phyloP scores from a whole-genome alignment of 768 basidiomycete genomes.

The Xerocomellus intermedius region DNA sequence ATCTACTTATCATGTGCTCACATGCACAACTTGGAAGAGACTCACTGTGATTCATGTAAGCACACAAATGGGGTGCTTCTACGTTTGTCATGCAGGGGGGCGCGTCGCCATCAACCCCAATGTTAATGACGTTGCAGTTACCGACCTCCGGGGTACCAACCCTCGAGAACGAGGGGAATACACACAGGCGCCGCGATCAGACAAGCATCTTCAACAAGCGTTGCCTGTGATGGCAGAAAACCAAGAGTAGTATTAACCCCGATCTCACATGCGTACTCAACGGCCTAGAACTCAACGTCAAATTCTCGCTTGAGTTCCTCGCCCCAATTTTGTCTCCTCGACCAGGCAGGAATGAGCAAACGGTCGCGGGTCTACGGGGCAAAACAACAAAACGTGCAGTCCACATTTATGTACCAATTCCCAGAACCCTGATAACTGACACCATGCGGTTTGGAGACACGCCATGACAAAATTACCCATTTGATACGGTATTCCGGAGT shows the following conservation, averaged over 20 bases:
- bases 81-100: constrained; percentile 11
- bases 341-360: constrained; percentile 22
- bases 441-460: constrained; percentile 26
- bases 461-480: constrained; percentile 17
- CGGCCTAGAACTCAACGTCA: constrained; percentile 30
- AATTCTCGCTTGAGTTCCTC: constrained; percentile 27
- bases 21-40: constrained; percentile 10
- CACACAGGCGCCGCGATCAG: constrained; percentile 6
- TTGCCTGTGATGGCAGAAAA: constrained; percentile 6
- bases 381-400: constrained; percentile 18
- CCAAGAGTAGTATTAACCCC: constrained; percentile 3
- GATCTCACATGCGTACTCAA: constrained; percentile 12
- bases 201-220: constrained; percentile 1
- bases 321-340: constrained; percentile 25
- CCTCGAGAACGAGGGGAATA: constrained; percentile 18
- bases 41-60: constrained; percentile 5
- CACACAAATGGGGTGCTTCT: constrained; percentile 17
- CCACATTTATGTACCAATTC: constrained; percentile 21
- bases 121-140: constrained; percentile 14
- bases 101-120: constrained; percentile 8
- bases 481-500: constrained; percentile 14
- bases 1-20: neutral
- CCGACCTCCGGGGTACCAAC: constrained; percentile 7
- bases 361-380: constrained; percentile 22
- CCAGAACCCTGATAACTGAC: constrained; percentile 29